phyloP scores from a whole-genome alignment of 805 yeast species.

The Starmerella scarabaei region DNA sequence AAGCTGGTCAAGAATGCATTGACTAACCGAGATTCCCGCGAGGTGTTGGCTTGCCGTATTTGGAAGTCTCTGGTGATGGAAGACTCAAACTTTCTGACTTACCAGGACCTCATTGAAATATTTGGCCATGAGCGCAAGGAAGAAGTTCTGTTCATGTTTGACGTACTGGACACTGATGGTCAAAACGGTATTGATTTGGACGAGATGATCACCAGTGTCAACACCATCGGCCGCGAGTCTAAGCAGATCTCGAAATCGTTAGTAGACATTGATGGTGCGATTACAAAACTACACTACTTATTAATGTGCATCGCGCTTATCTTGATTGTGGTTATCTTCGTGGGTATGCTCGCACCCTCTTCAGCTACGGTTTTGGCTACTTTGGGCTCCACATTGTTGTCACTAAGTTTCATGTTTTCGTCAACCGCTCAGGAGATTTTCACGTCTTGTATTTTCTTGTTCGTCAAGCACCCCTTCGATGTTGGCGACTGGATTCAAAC shows the following conservation, averaged over 20 bases:
- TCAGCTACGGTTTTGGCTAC: constrained; percentile 32
- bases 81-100: constrained; percentile 25
- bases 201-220: constrained; percentile 27
- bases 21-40: constrained; percentile 21
- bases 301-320: constrained; percentile 26
- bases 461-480: constrained; percentile 33
- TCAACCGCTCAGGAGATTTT: constrained; percentile 31
- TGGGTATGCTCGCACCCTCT: constrained; percentile 32
- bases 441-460: constrained; percentile 30
- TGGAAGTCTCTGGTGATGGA: constrained; percentile 33
- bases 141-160: constrained; percentile 26
- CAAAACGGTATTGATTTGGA: constrained; percentile 28
- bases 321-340: constrained; percentile 28
- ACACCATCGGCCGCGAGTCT: constrained; percentile 27
- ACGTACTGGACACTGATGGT: constrained; percentile 28
- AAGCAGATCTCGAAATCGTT: constrained; percentile 28
- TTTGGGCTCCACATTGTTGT: constrained; percentile 30
- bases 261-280: constrained; percentile 31
- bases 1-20: constrained; percentile 27
- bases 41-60: constrained; percentile 28
- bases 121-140: constrained; percentile 24
- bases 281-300: constrained; percentile 29
- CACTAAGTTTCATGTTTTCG: constrained; percentile 30
- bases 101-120: constrained; percentile 27
- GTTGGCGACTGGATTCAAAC: constrained; percentile 31